Base-by-base conservation (phyloP, 495 filamentous ascomycete species). In the Penicillium simplicissimum region DNA sequence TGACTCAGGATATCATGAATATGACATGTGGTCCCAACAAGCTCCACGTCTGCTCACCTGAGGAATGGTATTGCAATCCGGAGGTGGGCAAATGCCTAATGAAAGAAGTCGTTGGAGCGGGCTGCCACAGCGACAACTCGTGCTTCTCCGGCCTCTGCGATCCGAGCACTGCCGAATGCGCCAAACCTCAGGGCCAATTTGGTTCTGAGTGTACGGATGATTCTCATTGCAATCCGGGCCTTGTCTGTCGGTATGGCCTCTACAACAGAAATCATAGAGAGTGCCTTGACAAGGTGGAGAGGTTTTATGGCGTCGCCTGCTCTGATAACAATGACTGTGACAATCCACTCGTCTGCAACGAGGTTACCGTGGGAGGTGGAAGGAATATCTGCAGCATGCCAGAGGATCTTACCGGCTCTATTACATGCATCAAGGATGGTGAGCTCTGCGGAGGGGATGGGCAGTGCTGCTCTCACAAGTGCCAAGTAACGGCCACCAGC, bases 291-390 rank as follows among this genome's bases (percentile, higher is more conserved):
- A 31, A 34, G 19, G 15, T 5, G 38, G 10, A 57, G 14, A 34
- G 25, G 28, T 3, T 31, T 13, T 57, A 55, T 37, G 55, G 55
- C 9, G 14, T 23, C 10, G 8, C 40, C 7, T 57, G 55, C 42
- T 47, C 37, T 15, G 23, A 36, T n/a, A 34, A 57, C 15, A 34
- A n/a, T 35, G 55, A 57, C 40, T 57, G 55, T 7, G 40, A 57
- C 8, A 13, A 6, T 35, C 55, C 55, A 36, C 38, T 57, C 13
- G 25, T 36, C n/a, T 57, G 55, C 40, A 57, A 57, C 9, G 53
- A 55, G 35, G 37, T 47, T 10, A 48, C 17, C 13, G 15, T 57
- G 14, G 25, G 25, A 40, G 38, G 40, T 9, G 33, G 7, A n/a
- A 8, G 11, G 37, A 57, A 47, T 33, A 47, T 57, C 17, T 57